Conservation (phyloP, 768 basidiomycete genomes). For the Pulveroboletus sp. region DNA sequence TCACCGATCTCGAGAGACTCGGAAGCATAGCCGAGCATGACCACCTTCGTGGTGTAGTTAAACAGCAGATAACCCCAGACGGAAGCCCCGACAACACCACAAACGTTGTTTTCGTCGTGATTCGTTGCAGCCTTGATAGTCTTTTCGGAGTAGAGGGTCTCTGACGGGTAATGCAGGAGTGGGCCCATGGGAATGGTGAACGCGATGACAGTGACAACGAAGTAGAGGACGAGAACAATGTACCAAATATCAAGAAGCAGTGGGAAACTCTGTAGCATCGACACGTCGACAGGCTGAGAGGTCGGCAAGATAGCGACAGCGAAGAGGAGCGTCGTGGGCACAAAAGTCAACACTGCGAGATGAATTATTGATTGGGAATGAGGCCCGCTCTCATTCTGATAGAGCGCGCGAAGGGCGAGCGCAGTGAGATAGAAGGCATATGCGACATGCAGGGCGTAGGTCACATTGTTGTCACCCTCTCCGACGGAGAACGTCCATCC, state of each 20-base stretch:
- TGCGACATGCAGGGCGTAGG: constrained; percentile 41
- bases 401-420: constrained; percentile 48
- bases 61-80: constrained; percentile 57
- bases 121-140: constrained; percentile 56
- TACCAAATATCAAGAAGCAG: constrained; percentile 44
- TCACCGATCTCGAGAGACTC: constrained; percentile 82
- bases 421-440: constrained; percentile 59
- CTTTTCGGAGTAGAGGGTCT: constrained; percentile 71
- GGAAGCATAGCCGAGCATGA: constrained; percentile 74
- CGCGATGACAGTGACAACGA: constrained; percentile 38
- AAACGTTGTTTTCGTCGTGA: constrained; percentile 69
- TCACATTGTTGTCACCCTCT: constrained; percentile 31
- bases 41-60: constrained; percentile 82
- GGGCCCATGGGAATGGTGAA: constrained; percentile 67
- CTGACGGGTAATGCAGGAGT: constrained; percentile 65
- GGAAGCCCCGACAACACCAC: constrained; percentile 49
- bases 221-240: constrained; percentile 46
- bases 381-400: constrained; percentile 36
- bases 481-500: constrained; percentile 40
- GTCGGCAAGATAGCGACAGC: constrained; percentile 55
- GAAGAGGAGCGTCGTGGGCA: constrained; percentile 43
- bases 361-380: constrained; percentile 54
- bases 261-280: constrained; percentile 19
- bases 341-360: constrained; percentile 49
- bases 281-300: constrained; percentile 32